Conservation (phyloP, 768 basidiomycete genomes). For the Sistotremastrum niveocremeum region DNA sequence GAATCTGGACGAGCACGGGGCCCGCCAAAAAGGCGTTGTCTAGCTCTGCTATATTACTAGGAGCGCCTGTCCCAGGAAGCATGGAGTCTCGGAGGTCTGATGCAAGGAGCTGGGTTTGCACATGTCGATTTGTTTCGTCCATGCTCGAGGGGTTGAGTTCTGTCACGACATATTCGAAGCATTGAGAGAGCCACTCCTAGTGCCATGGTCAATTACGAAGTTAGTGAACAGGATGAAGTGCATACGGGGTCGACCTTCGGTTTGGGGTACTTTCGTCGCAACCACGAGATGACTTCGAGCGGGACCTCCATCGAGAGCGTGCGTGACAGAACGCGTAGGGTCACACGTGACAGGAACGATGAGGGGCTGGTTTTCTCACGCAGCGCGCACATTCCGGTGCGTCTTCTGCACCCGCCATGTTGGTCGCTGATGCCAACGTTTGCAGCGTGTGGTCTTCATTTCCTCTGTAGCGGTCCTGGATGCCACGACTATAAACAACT, state of each 20-base stretch:
- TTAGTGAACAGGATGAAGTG: neutral
- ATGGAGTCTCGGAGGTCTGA: constrained; percentile 67
- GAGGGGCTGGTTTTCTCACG: too few relatives aligned
- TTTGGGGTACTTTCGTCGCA: constrained; percentile 39
- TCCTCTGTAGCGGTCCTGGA: too few relatives aligned
- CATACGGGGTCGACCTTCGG: constrained; percentile 53
- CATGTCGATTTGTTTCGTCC: constrained; percentile 35
- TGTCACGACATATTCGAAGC: constrained; percentile 47
- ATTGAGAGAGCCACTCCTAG: constrained; percentile 70
- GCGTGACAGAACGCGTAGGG: too few relatives aligned
- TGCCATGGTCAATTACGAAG: constrained; percentile 1
- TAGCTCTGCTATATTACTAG: constrained; percentile 24
- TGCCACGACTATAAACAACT: too few relatives aligned
- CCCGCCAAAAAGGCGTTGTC: constrained; percentile 25
- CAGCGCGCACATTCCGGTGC: too few relatives aligned
- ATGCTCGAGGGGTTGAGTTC: constrained; percentile 33
- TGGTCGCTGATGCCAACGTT: too few relatives aligned
- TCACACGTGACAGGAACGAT: too few relatives aligned
- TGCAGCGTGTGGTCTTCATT: too few relatives aligned
- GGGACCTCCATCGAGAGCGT: constrained; percentile 3
- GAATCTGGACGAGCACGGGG: constrained; percentile 64
- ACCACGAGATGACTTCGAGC: constrained; percentile 33
- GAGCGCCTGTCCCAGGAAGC: constrained; percentile 55
- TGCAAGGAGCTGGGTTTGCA: constrained; percentile 55
- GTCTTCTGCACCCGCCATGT: too few relatives aligned